These are phyloP conservation scores for Tetrapisispora nanseiensis DNA, from an alignment of 805 yeast genomes.

Conservation along the genomic window DNA sequence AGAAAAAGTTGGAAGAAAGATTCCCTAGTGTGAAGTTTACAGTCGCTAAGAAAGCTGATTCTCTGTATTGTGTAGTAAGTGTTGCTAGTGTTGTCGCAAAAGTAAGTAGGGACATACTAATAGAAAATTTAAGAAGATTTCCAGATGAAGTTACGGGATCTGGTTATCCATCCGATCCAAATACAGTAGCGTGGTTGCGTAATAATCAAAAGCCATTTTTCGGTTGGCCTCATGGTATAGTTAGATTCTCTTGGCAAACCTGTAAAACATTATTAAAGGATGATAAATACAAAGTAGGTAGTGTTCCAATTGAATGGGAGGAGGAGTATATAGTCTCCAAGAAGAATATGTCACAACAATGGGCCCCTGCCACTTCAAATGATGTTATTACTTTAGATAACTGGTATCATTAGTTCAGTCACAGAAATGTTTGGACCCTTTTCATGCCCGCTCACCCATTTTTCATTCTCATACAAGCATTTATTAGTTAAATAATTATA, in stretches of 20 bases:
- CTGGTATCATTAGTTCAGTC: slow-evolving; percentile 13
- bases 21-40: slow-evolving; percentile 68
- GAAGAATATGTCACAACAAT: slow-evolving; percentile 20
- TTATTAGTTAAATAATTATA: too few relatives aligned
- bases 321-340: slow-evolving; percentile 31
- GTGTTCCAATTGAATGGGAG: slow-evolving; percentile 51
- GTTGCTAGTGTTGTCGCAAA: slow-evolving; percentile 95
- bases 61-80: slow-evolving; percentile 83
- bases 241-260: slow-evolving; percentile 92
- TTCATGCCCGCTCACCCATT: too few relatives aligned
- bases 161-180: slow-evolving; percentile 92
- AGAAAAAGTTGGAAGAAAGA: slow-evolving; percentile 52
- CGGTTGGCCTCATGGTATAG: slow-evolving; percentile 73
- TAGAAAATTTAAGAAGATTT: slow-evolving; percentile 15
- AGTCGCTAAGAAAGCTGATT: slow-evolving; percentile 92
- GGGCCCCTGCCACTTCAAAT: slow-evolving; percentile 9
- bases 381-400: slow-evolving; percentile 21
- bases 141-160: slow-evolving; percentile 53
- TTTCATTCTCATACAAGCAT: too few relatives aligned
- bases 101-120: slow-evolving; percentile 73
- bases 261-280: slow-evolving; percentile 60
- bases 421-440: too few relatives aligned
- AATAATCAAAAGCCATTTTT: slow-evolving; percentile 55
- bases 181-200: slow-evolving; percentile 69
- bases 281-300: slow-evolving; percentile 29